phyloP scores from a whole-genome alignment of 768 basidiomycete genomes.

The Agrocybe pediades region DNA sequence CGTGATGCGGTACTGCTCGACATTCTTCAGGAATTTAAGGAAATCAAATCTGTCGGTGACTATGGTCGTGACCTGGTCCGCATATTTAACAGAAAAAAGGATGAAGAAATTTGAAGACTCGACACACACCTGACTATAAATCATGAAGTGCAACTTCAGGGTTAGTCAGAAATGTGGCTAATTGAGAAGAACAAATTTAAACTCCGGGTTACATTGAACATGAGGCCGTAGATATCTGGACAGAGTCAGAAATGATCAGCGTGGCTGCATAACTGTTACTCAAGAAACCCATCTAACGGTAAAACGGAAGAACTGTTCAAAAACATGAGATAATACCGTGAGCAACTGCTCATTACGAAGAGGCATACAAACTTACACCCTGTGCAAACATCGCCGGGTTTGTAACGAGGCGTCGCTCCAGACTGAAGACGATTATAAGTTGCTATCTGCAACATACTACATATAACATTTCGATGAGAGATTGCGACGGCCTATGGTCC shows the following conservation, averaged over 20 bases:
- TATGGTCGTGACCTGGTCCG: not conserved
- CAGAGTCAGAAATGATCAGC: too few species aligned
- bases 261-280: too few species aligned
- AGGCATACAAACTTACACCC: not conserved
- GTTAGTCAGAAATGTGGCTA: not conserved
- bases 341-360: not conserved
- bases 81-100: not conserved
- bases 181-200: not conserved
- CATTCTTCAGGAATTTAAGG: not conserved
- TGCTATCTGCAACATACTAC: not conserved
- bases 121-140: not conserved
- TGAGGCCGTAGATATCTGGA: not conserved
- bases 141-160: not conserved
- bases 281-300: not conserved
- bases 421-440: not conserved
- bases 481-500: not conserved
- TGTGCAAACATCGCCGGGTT: constrained; percentile 1
- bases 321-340: not conserved
- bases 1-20: not conserved
- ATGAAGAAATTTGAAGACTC: not conserved
- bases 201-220: not conserved
- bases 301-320: not conserved
- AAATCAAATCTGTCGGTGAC: not conserved
- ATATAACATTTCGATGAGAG: not conserved
- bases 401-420: not conserved